phyloP scores from a whole-genome alignment of 305 asterid species.

The Fraxinus paxiana region DNA sequence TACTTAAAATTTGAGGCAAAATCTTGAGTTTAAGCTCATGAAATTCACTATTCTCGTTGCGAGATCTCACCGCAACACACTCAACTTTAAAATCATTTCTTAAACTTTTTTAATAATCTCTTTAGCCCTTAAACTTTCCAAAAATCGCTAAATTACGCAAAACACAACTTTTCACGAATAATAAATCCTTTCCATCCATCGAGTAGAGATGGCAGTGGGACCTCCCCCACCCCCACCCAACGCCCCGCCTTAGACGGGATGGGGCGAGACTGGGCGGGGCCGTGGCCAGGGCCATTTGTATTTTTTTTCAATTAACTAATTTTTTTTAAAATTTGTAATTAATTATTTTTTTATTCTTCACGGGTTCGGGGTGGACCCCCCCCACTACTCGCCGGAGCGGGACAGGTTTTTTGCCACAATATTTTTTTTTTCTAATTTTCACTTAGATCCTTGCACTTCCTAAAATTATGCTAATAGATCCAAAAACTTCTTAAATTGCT shows the following conservation, averaged over 20 bases:
- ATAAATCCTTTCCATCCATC: not conserved
- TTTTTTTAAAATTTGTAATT: no score
- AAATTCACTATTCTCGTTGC: not conserved
- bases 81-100: not conserved
- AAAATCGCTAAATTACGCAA: not conserved
- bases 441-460: not conserved
- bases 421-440: not conserved
- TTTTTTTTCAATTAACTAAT: no score
- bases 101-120: not conserved
- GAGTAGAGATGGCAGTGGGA: no score
- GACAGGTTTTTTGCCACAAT: no score
- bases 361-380: no score
- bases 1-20: not conserved
- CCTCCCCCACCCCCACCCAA: no score
- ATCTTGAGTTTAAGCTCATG: not conserved
- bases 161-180: not conserved
- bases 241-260: no score
- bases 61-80: not conserved
- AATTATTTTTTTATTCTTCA: no score
- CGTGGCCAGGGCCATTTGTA: no score
- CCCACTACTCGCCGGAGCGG: no score
- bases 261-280: no score
- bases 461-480: not conserved
- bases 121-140: not conserved
- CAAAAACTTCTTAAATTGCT: not conserved